Percentiles rank a stretch among this genome's conserved stretches.
Evolutionary conservation across 768 basidiomycete genomes (phyloP).

Genomic region (Chalciporus sphaerocephalus): DNA sequence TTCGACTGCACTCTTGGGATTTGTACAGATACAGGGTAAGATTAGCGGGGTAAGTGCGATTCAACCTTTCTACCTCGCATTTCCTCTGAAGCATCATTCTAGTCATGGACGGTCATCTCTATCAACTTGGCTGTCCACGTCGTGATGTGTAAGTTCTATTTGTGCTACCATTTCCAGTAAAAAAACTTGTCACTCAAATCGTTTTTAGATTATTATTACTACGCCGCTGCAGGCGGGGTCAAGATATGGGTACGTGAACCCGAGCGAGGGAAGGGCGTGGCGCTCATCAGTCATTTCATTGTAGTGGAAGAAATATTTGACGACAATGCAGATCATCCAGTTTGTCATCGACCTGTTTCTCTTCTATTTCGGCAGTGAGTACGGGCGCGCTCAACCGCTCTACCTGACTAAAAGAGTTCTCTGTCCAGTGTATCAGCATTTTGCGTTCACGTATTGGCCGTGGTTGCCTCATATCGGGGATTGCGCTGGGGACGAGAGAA

Average conservation of each 20-base stretch:
- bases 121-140: conserved; percentile 91
- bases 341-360: conserved; percentile 21
- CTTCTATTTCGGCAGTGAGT: conserved; percentile 25
- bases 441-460: conserved; percentile 25
- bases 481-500: conserved; percentile 21
- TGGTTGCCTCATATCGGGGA: conserved; percentile 24
- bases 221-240: conserved; percentile 74
- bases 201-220: conserved; percentile 90
- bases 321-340: conserved; percentile 25
- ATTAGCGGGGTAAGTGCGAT: conserved; percentile 68
- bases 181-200: background rate
- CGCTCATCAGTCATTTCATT: background rate
- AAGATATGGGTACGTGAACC: conserved; percentile 21
- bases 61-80: background rate
- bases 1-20: conserved; percentile 89
- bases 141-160: conserved; percentile 75
- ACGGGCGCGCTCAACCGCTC: background rate
- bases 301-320: conserved; percentile 28
- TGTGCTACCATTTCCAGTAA: background rate
- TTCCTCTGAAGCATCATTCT: conserved; percentile 3
- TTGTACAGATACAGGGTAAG: conserved; percentile 82
- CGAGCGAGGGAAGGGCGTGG: background rate
- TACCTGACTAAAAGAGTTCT: background rate
- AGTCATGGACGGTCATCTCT: conserved; percentile 89
- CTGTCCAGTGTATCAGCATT: conserved; percentile 24